These are phyloP conservation scores for Coemansia sp. DNA, from an alignment of 192 early-diverging fungal genomes.

Conservation along the genomic window DNA sequence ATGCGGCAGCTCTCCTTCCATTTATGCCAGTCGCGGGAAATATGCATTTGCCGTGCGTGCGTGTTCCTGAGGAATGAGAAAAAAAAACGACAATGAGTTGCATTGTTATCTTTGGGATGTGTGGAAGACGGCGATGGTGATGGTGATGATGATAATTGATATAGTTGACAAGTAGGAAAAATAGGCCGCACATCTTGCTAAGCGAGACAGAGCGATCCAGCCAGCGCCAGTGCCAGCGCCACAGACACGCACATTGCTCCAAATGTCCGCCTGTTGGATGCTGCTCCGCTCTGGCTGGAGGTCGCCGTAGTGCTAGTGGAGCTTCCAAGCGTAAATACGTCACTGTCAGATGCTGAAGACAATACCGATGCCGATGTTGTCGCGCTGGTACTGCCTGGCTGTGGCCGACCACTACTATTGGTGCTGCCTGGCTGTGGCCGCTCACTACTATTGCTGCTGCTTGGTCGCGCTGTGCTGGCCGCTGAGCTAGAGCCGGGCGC, in stretches of 20 bases:
- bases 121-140: too few species aligned
- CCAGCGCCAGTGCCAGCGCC: not conserved
- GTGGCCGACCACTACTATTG: slow-evolving; percentile 3
- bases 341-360: not conserved
- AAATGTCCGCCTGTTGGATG: not conserved
- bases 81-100: not conserved
- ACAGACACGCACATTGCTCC: not conserved
- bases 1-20: not conserved
- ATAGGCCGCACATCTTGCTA: not conserved
- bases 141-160: too few species aligned
- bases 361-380: not conserved
- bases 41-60: not conserved
- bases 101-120: not conserved
- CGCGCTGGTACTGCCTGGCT: not conserved
- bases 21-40: not conserved
- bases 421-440: not conserved
- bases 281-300: not conserved
- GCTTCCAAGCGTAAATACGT: not conserved
- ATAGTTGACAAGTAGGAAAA: too few species aligned
- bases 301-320: not conserved
- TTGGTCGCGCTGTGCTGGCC: not conserved
- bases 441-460: not conserved
- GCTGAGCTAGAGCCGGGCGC: too few species aligned
- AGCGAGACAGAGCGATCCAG: not conserved
- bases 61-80: not conserved